Percentiles rank a stretch among this genome's conserved stretches.
Conservation (phyloP, 2,329 filamentous ascomycete genomes). For the Chalara sp. region DNA sequence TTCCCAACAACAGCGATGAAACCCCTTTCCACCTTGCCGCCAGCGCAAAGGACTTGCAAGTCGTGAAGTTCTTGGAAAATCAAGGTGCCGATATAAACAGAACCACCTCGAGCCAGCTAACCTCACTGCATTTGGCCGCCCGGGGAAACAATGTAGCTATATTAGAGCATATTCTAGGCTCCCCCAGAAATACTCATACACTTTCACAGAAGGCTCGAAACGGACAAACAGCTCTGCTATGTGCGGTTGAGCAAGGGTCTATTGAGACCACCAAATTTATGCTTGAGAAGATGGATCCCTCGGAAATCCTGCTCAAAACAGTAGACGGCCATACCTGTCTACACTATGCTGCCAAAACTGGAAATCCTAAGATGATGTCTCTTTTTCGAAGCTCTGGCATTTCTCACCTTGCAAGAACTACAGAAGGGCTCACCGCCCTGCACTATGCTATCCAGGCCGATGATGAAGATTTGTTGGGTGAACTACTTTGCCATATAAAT, state of each 20-base stretch:
- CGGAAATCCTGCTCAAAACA: background rate
- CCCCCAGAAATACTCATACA: background rate
- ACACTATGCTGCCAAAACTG: background rate
- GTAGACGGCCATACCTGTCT: slow-evolving; percentile 1
- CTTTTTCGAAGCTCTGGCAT: background rate
- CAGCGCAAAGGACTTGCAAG: background rate
- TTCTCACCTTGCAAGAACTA: background rate
- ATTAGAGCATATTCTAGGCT: slow-evolving; percentile 1
- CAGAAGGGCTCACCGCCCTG: background rate
- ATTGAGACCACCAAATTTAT: slow-evolving; percentile 1
- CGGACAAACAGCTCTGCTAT: background rate
- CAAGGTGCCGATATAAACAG: background rate
- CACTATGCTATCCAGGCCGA: background rate
- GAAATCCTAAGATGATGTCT: background rate
- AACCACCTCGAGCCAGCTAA: background rate
- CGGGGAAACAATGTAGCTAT: background rate
- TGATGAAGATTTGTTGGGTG: background rate
- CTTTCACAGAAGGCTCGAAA: background rate
- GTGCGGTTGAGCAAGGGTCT: background rate
- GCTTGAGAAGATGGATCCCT: background rate
- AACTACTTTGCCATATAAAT: background rate
- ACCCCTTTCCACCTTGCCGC: background rate
- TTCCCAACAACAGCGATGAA: background rate
- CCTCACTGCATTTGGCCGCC: background rate
- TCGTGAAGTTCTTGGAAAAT: background rate